Conservation (phyloP, 345 rosid genomes). For the Brassica carinata region DNA sequence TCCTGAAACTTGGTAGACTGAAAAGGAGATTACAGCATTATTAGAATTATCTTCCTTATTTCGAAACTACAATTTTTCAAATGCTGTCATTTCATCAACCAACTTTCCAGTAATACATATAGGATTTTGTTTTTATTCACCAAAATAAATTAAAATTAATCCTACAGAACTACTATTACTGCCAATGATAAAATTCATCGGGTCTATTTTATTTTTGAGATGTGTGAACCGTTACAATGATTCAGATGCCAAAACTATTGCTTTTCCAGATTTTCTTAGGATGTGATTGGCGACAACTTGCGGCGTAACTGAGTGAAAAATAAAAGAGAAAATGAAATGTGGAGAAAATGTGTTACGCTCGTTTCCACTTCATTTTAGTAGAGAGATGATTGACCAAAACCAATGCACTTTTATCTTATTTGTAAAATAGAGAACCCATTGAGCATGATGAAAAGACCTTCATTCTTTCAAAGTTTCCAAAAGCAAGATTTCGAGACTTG, state of each 20-base stretch:
- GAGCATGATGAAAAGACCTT: conserved; percentile 21
- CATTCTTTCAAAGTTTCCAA: conserved; percentile 19
- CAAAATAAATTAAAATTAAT: neutral
- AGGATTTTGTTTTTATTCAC: conserved; percentile 5
- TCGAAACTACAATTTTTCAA: neutral
- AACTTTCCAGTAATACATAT: conserved; percentile 11
- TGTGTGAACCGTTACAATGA: conserved; percentile 27
- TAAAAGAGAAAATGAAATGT: too few species aligned
- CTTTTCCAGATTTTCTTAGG: neutral
- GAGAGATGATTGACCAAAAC: too few species aligned
- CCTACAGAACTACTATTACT: neutral
- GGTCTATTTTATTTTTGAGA: conserved; percentile 14
- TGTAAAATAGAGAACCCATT: conserved; percentile 20
- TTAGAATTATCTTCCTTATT: neutral
- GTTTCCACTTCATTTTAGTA: too few species aligned
- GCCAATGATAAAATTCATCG: neutral
- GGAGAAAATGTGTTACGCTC: too few species aligned
- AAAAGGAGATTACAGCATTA: conserved; percentile 15
- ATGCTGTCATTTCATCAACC: conserved; percentile 4
- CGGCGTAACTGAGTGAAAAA: too few species aligned
- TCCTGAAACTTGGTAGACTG: conserved; percentile 8
- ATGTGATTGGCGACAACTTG: too few species aligned
- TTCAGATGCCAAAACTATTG: conserved; percentile 21
- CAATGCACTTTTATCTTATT: too few species aligned
- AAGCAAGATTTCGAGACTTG: conserved; percentile 34